Base-by-base conservation (phyloP, 164 flowering plant species). In the Santalum album region DNA sequence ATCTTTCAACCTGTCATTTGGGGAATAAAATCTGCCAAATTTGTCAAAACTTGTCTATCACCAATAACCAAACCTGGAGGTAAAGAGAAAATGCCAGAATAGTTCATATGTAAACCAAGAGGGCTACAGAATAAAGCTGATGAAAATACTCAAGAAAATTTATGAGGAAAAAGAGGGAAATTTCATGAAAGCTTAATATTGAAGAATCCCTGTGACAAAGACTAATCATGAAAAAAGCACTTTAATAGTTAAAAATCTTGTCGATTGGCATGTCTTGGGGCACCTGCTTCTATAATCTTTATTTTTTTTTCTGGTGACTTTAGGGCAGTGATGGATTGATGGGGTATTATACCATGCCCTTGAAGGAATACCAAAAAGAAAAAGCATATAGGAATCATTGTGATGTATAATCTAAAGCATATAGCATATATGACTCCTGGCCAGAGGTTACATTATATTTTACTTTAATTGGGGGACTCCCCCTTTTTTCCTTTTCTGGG, bases 121-220 rank as follows among this genome's bases (percentile, higher is more conserved):
- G n/a, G n/a, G 34, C 34, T 29, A 29, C n/a, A 29, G 34, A 29
- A 29, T 29, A 29, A 29, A 29, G 34, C 34, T 29, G 34, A 29
- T 29, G n/a, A n/a, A 29, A 29, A 29, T 29, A 9, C 34, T 29
- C 34, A 29, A 29, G 9, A 9, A 4, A n/a, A n/a, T n/a, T n/a
- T n/a, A n/a, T n/a, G n/a, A n/a, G n/a, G n/a, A n/a, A n/a, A 29
- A 29, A 9, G 34, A 29, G 34, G 34, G 9, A 4, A 29, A 29
- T 29, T 9, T 21, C 27, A 38, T 51, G 46, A 32, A 69, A 52
- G 63, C 64, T 61, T 69, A 56, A 56, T 2, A 21, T 45, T 60
- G 69, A 69, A 61, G 73, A 61, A 57, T 65, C 66, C 39, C 22
- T 11, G 0, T 58, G 66, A 65, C 59, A 69, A 58, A 22, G 67